Evolutionary conservation across 768 basidiomycete species (phyloP), one percentile per base, ranked within the genome.

Genomic region (Suillus clintonianus): DNA sequence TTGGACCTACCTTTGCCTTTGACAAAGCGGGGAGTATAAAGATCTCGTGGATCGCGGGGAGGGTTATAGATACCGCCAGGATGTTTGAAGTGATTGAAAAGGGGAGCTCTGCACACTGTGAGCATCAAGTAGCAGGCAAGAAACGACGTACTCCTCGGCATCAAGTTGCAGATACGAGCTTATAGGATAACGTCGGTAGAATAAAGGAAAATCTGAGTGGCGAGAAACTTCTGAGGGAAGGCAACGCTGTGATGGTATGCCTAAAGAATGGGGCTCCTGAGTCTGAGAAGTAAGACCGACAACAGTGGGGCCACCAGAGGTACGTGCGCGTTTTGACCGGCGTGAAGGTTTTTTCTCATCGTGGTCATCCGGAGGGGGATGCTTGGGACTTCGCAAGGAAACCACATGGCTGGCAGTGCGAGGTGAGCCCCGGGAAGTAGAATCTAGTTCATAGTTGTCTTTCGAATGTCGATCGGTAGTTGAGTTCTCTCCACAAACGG

Each of bases 1-100:
- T 94, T 94, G 3, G 84, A 82, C 1, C 77, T 72, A 6, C 90
- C 91, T 57, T 78, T 82, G 4, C 92, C 92, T 67, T 83, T 87
- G 50, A 90, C 88, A 67, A 90, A 90, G 14, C 92, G 82, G 9
- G 92, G 90, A 0, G 89, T 91, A 68, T 94, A 94, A 11, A 94
- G 77, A 69, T 94, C 92, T 50, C 88, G 77, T 2, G 81, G 73
- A 56, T 78, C 76, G 24, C 88, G 83, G 1, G 91, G 88, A 34
- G 82, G 77, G 62, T 92, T 91, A 67, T 85, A 86, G 1, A 65
- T 76, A 2, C 88, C 89, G 32, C 75, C 72, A 7, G 73, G 63
- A 19, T 72, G 72, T 48, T 62, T 71, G 60, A 48, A 74, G 65
- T 36, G 63, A 42, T 57, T 27, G 37, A 68, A 67, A 2, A 69